Conservation (phyloP, 23 red algal genomes). For the Agarophyton chilense region DNA sequence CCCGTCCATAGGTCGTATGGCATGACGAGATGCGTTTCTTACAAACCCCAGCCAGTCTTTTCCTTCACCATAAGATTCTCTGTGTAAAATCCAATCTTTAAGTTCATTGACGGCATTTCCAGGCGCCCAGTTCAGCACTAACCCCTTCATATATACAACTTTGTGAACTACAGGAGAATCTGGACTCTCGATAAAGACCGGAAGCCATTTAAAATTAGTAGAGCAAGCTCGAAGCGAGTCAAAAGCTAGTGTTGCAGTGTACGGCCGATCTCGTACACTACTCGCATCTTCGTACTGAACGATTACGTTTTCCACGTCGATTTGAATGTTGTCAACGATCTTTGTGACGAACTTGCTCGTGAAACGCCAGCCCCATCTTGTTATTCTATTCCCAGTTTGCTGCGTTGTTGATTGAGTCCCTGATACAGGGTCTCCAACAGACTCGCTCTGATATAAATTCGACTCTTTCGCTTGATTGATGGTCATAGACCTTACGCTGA, state of each 20-base stretch:
- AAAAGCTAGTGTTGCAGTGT: conserved; percentile 58
- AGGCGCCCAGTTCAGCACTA: conserved; percentile 69
- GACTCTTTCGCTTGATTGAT: background rate
- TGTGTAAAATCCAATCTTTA: conserved; percentile 28
- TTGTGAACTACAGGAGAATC: conserved; percentile 72
- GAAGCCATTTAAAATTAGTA: conserved; percentile 56
- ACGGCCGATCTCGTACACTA: conserved; percentile 66
- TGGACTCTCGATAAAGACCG: conserved; percentile 63
- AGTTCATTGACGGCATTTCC: conserved; percentile 50
- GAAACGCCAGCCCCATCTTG: conserved; percentile 70
- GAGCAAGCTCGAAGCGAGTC: conserved; percentile 67
- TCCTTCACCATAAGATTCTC: conserved; percentile 2
- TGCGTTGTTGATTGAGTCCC: background rate
- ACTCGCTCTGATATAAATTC: background rate
- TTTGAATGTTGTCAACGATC: conserved; percentile 86
- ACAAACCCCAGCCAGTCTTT: conserved; percentile 47
- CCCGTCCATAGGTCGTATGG: conserved; percentile 67
- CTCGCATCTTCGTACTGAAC: conserved; percentile 81
- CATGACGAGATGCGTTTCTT: conserved; percentile 28
- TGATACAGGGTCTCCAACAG: background rate
- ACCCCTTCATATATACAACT: conserved; percentile 58
- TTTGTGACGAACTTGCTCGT: conserved; percentile 75
- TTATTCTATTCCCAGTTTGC: conserved; percentile 22
- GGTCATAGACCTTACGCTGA: conserved; percentile 31
- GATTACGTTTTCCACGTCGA: conserved; percentile 86